These are phyloP conservation scores for Colletotrichum sp. DNA, from an alignment of 2,329 filamentous ascomycete species.

Conservation along the genomic window DNA sequence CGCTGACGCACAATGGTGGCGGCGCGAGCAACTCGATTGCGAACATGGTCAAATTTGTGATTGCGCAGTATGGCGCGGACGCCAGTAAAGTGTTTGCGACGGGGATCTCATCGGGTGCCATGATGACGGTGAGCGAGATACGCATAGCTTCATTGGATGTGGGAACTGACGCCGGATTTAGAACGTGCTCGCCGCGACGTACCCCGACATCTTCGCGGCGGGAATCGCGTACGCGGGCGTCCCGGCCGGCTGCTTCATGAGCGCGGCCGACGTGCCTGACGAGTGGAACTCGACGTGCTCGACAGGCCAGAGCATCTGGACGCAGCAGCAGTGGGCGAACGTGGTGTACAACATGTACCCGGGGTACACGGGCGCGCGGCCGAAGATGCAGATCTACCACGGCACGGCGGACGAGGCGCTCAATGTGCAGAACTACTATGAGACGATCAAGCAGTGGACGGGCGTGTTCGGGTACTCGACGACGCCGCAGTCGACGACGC, in stretches of 20 bases:
- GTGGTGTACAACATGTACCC: constrained; percentile 54
- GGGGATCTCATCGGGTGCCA: constrained; percentile 53
- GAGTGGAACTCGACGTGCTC: constrained; percentile 63
- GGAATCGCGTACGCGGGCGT: constrained; percentile 58
- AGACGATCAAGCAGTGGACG: constrained; percentile 63
- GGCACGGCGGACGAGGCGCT: constrained; percentile 56
- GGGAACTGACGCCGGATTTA: not conserved
- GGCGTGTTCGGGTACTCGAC: constrained; percentile 49
- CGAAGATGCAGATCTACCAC: constrained; percentile 65
- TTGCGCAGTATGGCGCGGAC: constrained; percentile 53
- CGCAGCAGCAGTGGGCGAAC: constrained; percentile 45
- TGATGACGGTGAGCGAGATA: constrained; percentile 48
- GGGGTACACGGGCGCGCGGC: constrained; percentile 51
- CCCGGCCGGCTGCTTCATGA: constrained; percentile 59
- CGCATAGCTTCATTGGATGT: no score
- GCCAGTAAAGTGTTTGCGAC: constrained; percentile 52
- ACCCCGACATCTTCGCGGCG: constrained; percentile 60
- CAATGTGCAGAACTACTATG: constrained; percentile 59
- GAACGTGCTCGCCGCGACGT: constrained; percentile 57
- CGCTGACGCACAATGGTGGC: constrained; percentile 55
- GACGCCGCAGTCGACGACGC: constrained; percentile 31
- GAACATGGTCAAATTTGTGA: constrained; percentile 58
- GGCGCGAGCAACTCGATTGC: constrained; percentile 56
- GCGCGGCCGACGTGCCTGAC: constrained; percentile 42
- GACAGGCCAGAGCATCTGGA: constrained; percentile 49